Conservation (phyloP, 2,329 filamentous ascomycete genomes). For the Pseudophaeomoniella oleicola region DNA sequence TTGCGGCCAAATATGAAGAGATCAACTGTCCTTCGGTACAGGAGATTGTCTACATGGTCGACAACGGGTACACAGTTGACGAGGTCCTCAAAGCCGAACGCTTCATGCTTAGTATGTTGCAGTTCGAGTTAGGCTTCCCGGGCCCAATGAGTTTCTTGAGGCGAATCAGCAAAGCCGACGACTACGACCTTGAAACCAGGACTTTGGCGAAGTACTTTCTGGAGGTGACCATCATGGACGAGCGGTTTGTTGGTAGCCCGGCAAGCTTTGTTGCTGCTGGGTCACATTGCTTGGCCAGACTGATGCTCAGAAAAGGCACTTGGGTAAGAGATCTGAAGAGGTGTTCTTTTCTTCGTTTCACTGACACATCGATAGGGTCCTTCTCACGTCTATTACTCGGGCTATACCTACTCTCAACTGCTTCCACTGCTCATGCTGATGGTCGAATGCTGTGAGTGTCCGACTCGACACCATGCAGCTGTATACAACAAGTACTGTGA, state of each 20-base stretch:
- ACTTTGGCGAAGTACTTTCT: conserved; percentile 97
- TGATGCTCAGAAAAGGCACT: conserved; percentile 79
- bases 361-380: conserved; percentile 48
- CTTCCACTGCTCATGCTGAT: conserved; percentile 63
- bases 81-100: conserved; percentile 95
- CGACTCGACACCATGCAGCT: conserved; percentile 66
- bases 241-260: conserved; percentile 82
- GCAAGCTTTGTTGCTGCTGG: conserved; percentile 85
- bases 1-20: conserved; percentile 96
- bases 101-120: conserved; percentile 94
- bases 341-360: background rate
- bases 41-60: conserved; percentile 98
- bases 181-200: conserved; percentile 89
- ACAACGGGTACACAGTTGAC: conserved; percentile 72
- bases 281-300: conserved; percentile 77
- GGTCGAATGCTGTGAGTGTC: conserved; percentile 73
- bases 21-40: conserved; percentile 92
- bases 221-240: conserved; percentile 93
- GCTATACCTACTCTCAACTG: conserved; percentile 78
- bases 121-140: conserved; percentile 95
- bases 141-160: conserved; percentile 97
- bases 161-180: conserved; percentile 94
- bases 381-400: conserved; percentile 81
- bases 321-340: conserved; percentile 53
- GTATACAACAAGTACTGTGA: conserved; percentile 89